phyloP scores from a whole-genome alignment of 768 basidiomycete genomes.

The Mycena vitilis region DNA sequence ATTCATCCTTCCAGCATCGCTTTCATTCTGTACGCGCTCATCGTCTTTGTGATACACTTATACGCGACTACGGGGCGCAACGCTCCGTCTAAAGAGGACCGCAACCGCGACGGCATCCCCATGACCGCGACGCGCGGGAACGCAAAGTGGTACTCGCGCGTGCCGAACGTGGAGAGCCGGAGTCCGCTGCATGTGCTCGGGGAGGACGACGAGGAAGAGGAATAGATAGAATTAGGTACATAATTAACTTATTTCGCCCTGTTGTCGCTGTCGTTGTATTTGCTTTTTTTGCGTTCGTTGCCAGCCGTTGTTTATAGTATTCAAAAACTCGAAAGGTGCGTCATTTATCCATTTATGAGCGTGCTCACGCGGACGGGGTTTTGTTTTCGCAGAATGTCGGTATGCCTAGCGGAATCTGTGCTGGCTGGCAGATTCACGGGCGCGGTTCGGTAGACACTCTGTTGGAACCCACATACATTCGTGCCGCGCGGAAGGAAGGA shows the following conservation, averaged over 20 bases:
- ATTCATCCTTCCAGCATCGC: slow-evolving; percentile 60
- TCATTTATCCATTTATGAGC: background rate
- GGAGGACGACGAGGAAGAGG: slow-evolving; percentile 46
- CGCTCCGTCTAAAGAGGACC: slow-evolving; percentile 44
- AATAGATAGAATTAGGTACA: slow-evolving; percentile 24
- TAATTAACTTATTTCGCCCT: slow-evolving; percentile 6
- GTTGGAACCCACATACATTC: too few species aligned
- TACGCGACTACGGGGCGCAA: slow-evolving; percentile 74
- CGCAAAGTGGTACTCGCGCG: slow-evolving; percentile 75
- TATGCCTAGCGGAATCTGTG: too few species aligned
- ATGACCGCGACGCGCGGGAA: slow-evolving; percentile 42
- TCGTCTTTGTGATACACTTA: slow-evolving; percentile 76
- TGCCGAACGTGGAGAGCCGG: slow-evolving; percentile 55
- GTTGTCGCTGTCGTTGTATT: slow-evolving; percentile 1
- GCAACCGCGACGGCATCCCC: slow-evolving; percentile 55
- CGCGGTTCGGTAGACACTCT: too few species aligned
- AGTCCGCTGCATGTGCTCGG: slow-evolving; percentile 43
- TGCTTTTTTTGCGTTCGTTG: background rate
- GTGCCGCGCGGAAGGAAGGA: too few species aligned
- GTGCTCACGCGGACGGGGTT: too few species aligned
- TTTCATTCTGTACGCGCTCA: slow-evolving; percentile 82
- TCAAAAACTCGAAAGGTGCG: background rate
- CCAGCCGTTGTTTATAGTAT: too few species aligned
- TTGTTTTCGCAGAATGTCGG: too few species aligned
- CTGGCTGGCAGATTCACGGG: too few species aligned